phyloP scores from a whole-genome alignment of 257 asterid species.

The Thymus mandschuricus region DNA sequence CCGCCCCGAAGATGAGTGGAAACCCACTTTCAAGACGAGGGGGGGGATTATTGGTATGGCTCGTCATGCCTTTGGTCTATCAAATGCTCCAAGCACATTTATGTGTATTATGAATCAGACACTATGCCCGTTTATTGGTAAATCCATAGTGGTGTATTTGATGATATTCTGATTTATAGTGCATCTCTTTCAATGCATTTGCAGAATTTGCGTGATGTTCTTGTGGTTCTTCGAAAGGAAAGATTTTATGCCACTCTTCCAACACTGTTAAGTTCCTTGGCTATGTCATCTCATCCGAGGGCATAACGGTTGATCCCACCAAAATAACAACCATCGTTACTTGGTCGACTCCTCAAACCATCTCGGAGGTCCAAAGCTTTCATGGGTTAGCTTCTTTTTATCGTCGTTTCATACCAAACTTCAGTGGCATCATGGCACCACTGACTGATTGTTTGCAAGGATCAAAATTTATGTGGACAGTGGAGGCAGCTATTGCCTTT shows the following conservation, averaged over 20 bases:
- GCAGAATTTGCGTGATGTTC: not conserved
- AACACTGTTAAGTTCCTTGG: not conserved
- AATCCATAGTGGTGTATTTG: not conserved
- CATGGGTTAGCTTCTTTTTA: not conserved
- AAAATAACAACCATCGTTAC: not conserved
- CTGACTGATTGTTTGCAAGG: not conserved
- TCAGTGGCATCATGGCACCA: not conserved
- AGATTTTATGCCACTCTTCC: slow-evolving; percentile 2
- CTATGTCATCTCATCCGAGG: not conserved
- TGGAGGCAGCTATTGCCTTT: not conserved
- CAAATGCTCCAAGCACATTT: not conserved
- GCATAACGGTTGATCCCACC: not conserved
- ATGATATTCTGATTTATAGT: slow-evolving; percentile 8
- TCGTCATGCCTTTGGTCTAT: not conserved
- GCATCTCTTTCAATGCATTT: not conserved
- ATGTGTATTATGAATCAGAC: not conserved
- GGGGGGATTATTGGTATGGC: not conserved
- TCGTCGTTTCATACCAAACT: not conserved
- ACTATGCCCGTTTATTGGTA: too few species aligned
- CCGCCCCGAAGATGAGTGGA: not conserved
- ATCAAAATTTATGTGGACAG: not conserved
- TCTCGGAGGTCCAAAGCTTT: not conserved
- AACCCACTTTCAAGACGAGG: not conserved
- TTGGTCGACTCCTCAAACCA: not conserved
- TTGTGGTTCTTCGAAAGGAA: not conserved